phyloP scores from a whole-genome alignment of 1,284 basidiomycete species.

The Caloboletus inedulis region DNA sequence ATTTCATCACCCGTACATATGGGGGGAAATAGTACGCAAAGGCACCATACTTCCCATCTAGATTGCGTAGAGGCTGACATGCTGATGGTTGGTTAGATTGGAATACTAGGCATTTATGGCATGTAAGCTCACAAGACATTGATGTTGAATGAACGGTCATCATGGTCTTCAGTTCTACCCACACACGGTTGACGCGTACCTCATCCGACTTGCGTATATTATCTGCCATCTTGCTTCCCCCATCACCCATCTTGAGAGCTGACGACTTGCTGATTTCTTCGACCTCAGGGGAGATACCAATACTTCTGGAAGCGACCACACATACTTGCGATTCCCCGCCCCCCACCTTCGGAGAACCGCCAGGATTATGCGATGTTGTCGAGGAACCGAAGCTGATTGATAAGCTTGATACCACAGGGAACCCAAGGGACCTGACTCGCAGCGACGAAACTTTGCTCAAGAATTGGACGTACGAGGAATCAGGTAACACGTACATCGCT shows the following conservation, averaged over 20 bases:
- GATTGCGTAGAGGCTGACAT: conserved; percentile 21
- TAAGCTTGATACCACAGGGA: not conserved
- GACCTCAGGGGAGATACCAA: conserved; percentile 54
- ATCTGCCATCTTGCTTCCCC: conserved; percentile 37
- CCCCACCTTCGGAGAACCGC: not conserved
- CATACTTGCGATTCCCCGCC: conserved; percentile 6
- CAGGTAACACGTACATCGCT: not conserved
- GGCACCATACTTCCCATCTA: conserved; percentile 4
- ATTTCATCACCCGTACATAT: conserved; percentile 18
- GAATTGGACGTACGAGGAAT: conserved; percentile 2
- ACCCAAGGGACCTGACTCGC: not conserved
- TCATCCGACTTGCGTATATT: conserved; percentile 36
- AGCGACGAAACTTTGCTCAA: conserved; percentile 1
- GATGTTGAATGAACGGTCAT: not conserved
- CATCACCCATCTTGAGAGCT: conserved; percentile 48
- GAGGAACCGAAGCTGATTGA: conserved; percentile 7
- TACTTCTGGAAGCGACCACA: conserved; percentile 41
- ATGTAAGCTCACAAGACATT: not conserved
- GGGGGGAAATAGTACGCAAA: conserved; percentile 8
- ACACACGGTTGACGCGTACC: conserved; percentile 28
- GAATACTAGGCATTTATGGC: conserved; percentile 22
- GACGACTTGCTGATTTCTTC: conserved; percentile 37
- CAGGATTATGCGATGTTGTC: conserved; percentile 2
- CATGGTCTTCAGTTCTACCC: conserved; percentile 19
- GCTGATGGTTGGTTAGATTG: conserved; percentile 11